Base-by-base conservation (phyloP, 257 asterid species). In the Leonotis leonurus region DNA sequence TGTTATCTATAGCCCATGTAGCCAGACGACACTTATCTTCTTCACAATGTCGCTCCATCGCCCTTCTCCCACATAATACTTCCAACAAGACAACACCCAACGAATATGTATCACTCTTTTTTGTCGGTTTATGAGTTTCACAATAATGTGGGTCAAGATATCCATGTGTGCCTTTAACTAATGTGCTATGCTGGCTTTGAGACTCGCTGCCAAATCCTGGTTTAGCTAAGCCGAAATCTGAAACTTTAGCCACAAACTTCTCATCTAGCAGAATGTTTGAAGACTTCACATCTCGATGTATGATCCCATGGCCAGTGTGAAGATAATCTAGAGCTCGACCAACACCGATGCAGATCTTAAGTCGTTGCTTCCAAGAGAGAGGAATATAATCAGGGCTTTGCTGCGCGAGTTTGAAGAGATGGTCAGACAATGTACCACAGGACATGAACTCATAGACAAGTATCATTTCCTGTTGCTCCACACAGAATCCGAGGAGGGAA, bases 81-180 rank as follows among this genome's bases (percentile, higher is more conserved):
- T 81, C 93, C 72, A 85, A 72, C 75, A 85, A 62, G 59, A 82
- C 79, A 43, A 82, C 89, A 56, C 93, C 93, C 62, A 82, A 85
- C 39, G 94, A 82, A 67, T 80, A 85, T 32, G 69, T 73, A 63
- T 85, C 89, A n/a, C 84, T 78, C 68, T 71, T 78, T 44, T 59
- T 77, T 41, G 87, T 80, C 54, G 79, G 61, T 72, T 66, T 80
- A 39, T 61, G 75, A n/a, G 86, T 78, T 73, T 36, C 62, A 69
- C 63, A 75, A 70, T 78, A 83, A 56, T 73, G 79, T 0, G 88
- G 90, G 76, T 80, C 94, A 8, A 80, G 36, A 73, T 85, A 85
- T 26, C 94, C 89, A 69, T 57, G 71, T 10, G 94, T 85, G 36
- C 87, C 89, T 65, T 80, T 80, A 18, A 83, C 73, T 33, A 70